phyloP scores from a whole-genome alignment of 176 grass and related monocot species.

The barley (Hordeum vulgare) region DNA sequence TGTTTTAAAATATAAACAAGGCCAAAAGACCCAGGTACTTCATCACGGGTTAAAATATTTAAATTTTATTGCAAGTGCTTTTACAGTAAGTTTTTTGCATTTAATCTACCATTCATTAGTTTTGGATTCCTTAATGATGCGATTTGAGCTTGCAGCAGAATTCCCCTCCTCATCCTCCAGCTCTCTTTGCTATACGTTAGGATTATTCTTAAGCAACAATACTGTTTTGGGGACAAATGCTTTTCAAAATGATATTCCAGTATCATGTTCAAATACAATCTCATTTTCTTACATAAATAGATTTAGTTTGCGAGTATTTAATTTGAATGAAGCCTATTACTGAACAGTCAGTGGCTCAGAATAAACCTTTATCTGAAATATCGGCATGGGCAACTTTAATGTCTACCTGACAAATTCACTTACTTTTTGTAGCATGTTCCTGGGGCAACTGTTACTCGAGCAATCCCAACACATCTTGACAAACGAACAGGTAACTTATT shows the following conservation, averaged over 20 bases:
- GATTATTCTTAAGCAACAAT: background rate
- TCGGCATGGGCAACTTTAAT: background rate
- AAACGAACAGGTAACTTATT: conserved; percentile 40
- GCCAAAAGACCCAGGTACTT: conserved; percentile 49
- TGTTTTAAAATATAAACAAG: conserved; percentile 79
- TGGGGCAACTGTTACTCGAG: conserved; percentile 43
- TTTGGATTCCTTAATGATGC: background rate
- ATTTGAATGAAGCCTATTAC: background rate
- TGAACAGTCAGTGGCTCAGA: background rate
- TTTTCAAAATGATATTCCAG: background rate
- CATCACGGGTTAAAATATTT: background rate
- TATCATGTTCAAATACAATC: background rate
- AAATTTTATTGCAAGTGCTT: background rate
- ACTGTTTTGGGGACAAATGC: background rate
- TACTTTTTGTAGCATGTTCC: conserved; percentile 44
- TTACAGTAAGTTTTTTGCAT: background rate
- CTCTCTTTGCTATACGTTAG: background rate
- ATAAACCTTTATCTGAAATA: background rate
- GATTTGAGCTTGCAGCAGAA: background rate
- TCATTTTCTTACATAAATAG: background rate
- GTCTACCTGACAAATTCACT: background rate
- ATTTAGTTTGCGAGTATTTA: background rate
- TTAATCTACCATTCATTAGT: background rate
- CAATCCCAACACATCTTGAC: conserved; percentile 38
- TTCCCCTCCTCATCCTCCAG: background rate